Percentiles rank a stretch among this genome's conserved stretches.
phyloP scores from a whole-genome alignment of 805 yeast species.

The Zygoascus bituminiphila region DNA sequence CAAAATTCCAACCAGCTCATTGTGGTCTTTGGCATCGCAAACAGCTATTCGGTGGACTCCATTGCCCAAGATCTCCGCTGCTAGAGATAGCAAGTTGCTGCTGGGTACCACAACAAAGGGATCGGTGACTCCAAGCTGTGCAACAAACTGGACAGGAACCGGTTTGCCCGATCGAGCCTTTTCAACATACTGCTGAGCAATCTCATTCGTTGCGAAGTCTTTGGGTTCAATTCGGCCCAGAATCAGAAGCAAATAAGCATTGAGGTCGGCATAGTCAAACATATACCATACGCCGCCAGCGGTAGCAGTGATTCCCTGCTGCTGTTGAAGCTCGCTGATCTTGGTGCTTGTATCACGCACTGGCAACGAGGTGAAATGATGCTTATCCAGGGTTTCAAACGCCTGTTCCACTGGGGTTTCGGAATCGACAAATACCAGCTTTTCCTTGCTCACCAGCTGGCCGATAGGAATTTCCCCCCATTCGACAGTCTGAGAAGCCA shows the following conservation, averaged over 20 bases:
- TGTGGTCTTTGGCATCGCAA: slow-evolving; percentile 40
- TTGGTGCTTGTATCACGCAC: slow-evolving; percentile 32
- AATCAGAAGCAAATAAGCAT: slow-evolving; percentile 75
- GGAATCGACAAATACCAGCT: slow-evolving; percentile 61
- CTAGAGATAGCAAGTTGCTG: slow-evolving; percentile 50
- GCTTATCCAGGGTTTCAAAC: slow-evolving; percentile 61
- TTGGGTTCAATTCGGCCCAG: slow-evolving; percentile 53
- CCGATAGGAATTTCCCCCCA: slow-evolving; percentile 68
- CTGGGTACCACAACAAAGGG: slow-evolving; percentile 77
- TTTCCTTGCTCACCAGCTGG: slow-evolving; percentile 71
- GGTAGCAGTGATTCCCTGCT: slow-evolving; percentile 2
- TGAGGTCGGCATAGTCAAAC: slow-evolving; percentile 87
- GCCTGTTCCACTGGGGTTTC: slow-evolving; percentile 77
- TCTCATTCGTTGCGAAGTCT: slow-evolving; percentile 10
- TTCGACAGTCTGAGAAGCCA: slow-evolving; percentile 28
- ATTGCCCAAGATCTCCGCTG: slow-evolving; percentile 80
- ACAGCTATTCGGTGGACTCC: slow-evolving; percentile 95
- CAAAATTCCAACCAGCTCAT: slow-evolving; percentile 68
- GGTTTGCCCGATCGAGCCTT: slow-evolving; percentile 81
- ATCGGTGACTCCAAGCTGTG: slow-evolving; percentile 76
- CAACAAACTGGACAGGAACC: slow-evolving; percentile 85
- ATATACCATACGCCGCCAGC: slow-evolving; percentile 36
- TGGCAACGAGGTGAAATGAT: slow-evolving; percentile 81
- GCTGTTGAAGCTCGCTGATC: slow-evolving; percentile 4
- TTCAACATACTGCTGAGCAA: slow-evolving; percentile 32